A percentile compares a stretch with the other conserved stretches of the same genome.
Evolutionary conservation across 768 basidiomycete genomes (phyloP).

Genomic region (Lactarius hengduanensis): DNA sequence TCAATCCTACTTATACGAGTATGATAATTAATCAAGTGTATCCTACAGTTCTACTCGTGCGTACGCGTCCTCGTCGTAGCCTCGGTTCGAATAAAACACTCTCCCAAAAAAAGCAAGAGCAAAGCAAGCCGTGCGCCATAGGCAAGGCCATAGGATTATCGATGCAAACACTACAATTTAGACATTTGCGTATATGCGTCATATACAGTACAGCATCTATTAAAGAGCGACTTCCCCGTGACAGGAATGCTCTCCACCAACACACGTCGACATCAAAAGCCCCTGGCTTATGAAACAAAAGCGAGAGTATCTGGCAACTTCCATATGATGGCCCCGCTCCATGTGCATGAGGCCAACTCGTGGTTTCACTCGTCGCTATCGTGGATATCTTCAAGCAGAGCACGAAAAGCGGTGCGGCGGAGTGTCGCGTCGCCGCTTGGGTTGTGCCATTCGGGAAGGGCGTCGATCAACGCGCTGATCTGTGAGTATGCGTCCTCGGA

Average conservation of each 20-base stretch:
- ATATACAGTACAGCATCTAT: not conserved
- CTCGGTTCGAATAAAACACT: too few species aligned
- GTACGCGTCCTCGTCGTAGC: too few species aligned
- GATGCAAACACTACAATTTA: not conserved
- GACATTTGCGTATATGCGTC: not conserved
- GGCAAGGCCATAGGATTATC: not conserved
- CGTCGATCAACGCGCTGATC: constrained; percentile 67
- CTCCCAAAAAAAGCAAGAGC: too few species aligned
- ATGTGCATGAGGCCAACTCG: not conserved
- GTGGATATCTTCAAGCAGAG: constrained; percentile 85
- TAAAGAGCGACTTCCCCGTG: not conserved
- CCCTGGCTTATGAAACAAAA: not conserved
- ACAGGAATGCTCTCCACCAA: not conserved
- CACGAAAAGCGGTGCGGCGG: constrained; percentile 70
- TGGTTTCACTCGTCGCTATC: constrained; percentile 46
- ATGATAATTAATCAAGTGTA: too few species aligned
- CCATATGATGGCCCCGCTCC: not conserved
- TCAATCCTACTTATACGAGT: too few species aligned
- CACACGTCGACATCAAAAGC: not conserved
- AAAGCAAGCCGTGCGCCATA: too few species aligned
- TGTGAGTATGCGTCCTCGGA: constrained; percentile 70
- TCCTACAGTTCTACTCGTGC: too few species aligned
- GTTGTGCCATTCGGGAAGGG: constrained; percentile 58
- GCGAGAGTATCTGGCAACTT: not conserved
- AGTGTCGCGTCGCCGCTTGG: constrained; percentile 40